These are phyloP conservation scores for Saturnispora dispora DNA, from an alignment of 805 yeast species.

Conservation along the genomic window DNA sequence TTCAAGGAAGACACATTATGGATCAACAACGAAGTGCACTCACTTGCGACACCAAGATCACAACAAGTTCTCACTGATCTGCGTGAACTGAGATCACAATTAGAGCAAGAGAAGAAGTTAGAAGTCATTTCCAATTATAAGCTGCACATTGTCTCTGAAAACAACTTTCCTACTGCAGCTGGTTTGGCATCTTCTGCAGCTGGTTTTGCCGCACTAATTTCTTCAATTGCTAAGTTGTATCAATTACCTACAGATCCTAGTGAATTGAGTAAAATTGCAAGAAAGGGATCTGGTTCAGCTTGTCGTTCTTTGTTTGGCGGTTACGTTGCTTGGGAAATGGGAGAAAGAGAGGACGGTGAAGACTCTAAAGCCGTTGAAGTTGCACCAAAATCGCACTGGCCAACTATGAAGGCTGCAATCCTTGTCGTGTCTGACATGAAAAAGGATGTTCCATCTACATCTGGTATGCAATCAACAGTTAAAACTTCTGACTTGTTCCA, in stretches of 20 bases:
- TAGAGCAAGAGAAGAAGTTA: constrained; percentile 50
- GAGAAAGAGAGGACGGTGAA: constrained; percentile 59
- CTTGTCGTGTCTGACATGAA: constrained; percentile 88
- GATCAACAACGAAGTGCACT: constrained; percentile 79
- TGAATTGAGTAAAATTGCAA: constrained; percentile 85
- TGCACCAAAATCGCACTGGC: constrained; percentile 83
- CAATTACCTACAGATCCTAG: constrained; percentile 77
- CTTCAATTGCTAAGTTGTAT: constrained; percentile 79
- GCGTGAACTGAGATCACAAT: constrained; percentile 51
- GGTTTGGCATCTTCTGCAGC: constrained; percentile 98
- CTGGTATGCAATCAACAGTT: constrained; percentile 96
- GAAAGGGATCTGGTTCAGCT: constrained; percentile 98
- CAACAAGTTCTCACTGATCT: constrained; percentile 71
- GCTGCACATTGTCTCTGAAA: constrained; percentile 80
- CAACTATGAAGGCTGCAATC: constrained; percentile 83
- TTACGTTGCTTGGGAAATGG: constrained; percentile 99
- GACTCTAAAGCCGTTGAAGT: constrained; percentile 93
- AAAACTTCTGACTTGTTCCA: constrained; percentile 78
- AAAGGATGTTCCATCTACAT: constrained; percentile 90
- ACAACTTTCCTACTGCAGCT: constrained; percentile 98
- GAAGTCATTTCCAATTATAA: constrained; percentile 57
- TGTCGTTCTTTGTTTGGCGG: constrained; percentile 97
- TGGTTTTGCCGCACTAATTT: constrained; percentile 93
- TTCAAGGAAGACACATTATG: constrained; percentile 62
- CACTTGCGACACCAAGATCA: constrained; percentile 53